Percentiles rank a stretch among this genome's conserved stretches.
phyloP scores from a whole-genome alignment of 257 asterid species.

The Nicotiana tomentosiformis region DNA sequence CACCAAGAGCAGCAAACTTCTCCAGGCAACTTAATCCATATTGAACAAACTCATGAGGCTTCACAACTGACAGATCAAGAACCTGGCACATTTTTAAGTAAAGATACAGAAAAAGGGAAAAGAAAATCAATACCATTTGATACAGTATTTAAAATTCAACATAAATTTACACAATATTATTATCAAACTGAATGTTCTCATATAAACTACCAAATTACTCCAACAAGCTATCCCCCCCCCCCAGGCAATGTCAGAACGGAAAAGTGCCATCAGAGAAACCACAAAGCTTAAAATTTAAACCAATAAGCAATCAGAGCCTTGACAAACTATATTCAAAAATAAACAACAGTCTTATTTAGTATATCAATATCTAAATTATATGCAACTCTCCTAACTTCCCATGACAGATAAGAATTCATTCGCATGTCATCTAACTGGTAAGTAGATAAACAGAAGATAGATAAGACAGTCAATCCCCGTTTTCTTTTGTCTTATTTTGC shows the following conservation, averaged over 20 bases:
- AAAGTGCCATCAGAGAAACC: not conserved
- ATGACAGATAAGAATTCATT: not conserved
- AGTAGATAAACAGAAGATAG: not conserved
- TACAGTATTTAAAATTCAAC: not conserved
- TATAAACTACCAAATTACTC: not conserved
- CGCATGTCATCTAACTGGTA: not conserved
- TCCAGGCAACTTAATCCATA: slow-evolving; percentile 92
- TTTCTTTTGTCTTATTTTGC: not conserved
- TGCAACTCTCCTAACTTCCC: not conserved
- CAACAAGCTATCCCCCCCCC: not conserved
- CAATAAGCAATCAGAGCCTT: not conserved
- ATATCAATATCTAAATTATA: not conserved
- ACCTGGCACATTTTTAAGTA: slow-evolving; percentile 49
- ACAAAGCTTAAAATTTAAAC: not conserved
- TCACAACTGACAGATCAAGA: slow-evolving; percentile 79
- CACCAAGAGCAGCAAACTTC: slow-evolving; percentile 74
- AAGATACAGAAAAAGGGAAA: slow-evolving; percentile 6
- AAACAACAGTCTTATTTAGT: not conserved
- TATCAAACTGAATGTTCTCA: not conserved
- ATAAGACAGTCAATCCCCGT: not conserved
- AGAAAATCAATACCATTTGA: not conserved
- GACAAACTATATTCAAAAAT: not conserved
- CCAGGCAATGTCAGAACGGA: not conserved
- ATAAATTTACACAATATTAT: not conserved
- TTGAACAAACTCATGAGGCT: slow-evolving; percentile 94